phyloP scores from a whole-genome alignment of 2,329 filamentous ascomycete genomes.

The Huntiella abstrusa region DNA sequence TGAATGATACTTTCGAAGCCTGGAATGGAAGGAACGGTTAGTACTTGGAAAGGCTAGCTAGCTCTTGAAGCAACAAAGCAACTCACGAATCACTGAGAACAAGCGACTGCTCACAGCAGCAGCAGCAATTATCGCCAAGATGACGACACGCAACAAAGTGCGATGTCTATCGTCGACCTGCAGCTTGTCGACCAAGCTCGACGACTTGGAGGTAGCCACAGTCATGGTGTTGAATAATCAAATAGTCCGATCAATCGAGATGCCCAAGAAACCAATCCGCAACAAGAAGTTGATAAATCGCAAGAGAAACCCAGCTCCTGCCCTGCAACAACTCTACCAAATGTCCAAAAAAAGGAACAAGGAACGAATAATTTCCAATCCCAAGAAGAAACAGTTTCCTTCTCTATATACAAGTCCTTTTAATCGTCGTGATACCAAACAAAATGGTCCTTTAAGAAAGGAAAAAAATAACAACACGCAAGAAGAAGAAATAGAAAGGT shows the following conservation, averaged over 20 bases:
- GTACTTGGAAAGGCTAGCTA: constrained; percentile 12
- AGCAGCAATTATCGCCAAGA: constrained; percentile 76
- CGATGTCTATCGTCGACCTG: constrained; percentile 15
- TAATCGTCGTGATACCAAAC: too few species aligned
- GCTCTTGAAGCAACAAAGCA: constrained; percentile 10
- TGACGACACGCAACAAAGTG: constrained; percentile 61
- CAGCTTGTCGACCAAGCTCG: constrained; percentile 15
- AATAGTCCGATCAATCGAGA: too few species aligned
- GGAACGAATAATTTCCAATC: too few species aligned
- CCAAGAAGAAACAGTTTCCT: background rate
- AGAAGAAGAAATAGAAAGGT: background rate
- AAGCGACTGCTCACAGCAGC: constrained; percentile 84
- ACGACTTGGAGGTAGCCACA: constrained; percentile 6
- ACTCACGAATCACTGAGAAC: constrained; percentile 93
- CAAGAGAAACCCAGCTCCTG: constrained; percentile 9
- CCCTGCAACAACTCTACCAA: too few species aligned
- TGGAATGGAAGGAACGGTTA: constrained; percentile 22
- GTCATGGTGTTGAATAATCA: constrained; percentile 4
- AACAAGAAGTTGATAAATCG: background rate
- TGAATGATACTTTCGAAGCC: constrained; percentile 99
- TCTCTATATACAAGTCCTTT: background rate
- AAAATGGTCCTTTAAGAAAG: background rate
- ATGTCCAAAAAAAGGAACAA: too few species aligned
- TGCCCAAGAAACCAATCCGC: too few species aligned
- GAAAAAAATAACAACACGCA: background rate